phyloP scores from a whole-genome alignment of 768 basidiomycete species.

The Pulveroboletus frians region DNA sequence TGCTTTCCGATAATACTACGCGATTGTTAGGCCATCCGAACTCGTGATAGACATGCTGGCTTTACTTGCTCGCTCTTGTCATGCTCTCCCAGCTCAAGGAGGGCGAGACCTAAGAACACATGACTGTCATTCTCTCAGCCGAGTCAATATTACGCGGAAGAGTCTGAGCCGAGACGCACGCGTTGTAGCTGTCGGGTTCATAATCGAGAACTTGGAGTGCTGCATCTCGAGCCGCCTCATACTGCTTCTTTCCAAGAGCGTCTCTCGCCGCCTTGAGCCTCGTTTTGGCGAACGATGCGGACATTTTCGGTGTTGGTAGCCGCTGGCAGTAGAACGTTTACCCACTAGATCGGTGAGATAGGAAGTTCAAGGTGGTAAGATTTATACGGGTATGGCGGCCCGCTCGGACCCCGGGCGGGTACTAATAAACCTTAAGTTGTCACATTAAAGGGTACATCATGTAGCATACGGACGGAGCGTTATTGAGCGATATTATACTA shows the following conservation, averaged over 20 bases:
- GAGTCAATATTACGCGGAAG: background rate
- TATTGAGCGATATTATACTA: too few relatives aligned
- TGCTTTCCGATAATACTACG: slow-evolving; percentile 74
- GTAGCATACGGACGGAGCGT: too few relatives aligned
- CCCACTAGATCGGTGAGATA: too few relatives aligned
- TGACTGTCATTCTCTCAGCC: slow-evolving; percentile 43
- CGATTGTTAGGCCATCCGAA: slow-evolving; percentile 15
- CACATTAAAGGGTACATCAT: too few relatives aligned
- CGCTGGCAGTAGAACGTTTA: background rate
- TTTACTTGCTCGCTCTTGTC: slow-evolving; percentile 84
- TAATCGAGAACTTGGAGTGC: slow-evolving; percentile 62
- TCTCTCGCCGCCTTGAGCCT: slow-evolving; percentile 81
- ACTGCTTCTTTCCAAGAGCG: slow-evolving; percentile 71
- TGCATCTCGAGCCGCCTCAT: slow-evolving; percentile 58
- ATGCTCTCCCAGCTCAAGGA: slow-evolving; percentile 64
- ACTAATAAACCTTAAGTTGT: too few relatives aligned
- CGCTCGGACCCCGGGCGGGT: too few relatives aligned
- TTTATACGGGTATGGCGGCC: too few relatives aligned
- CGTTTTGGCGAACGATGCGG: slow-evolving; percentile 48
- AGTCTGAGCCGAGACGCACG: slow-evolving; percentile 47
- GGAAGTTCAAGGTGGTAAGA: too few relatives aligned
- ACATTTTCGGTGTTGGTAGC: slow-evolving; percentile 18
- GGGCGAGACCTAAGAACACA: slow-evolving; percentile 80
- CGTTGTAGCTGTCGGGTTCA: slow-evolving; percentile 82
- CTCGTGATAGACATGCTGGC: slow-evolving; percentile 5